Base-by-base conservation (phyloP, 148 eudicot species). In the Chenopodium berlandieri region DNA sequence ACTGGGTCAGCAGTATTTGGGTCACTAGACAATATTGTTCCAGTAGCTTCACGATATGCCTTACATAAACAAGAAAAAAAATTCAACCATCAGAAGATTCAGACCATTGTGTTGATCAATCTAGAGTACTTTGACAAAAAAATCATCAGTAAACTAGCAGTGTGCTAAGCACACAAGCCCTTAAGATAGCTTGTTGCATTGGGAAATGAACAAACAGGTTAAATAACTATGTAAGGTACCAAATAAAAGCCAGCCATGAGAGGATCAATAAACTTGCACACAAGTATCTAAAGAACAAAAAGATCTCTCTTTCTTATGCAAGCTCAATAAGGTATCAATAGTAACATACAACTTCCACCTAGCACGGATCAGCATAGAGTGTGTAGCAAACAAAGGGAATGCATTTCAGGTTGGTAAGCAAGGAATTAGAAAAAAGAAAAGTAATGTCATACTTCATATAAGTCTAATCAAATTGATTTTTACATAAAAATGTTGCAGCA, bases 11-110 rank as follows among this genome's bases (percentile, higher is more conserved):
- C 79, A 37, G 76, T 76, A 65, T 81, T 76, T 47, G 82, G 81
- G 44, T 86, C 83, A 32, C 81, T 85, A 75, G 89, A 40, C 46
- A 88, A 86, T 76, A 91, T 86, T 62, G 99, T 94, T 75, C 99
- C 99, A 72, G 94, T 94, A n/a, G 99, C 92, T 83, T 96, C 99
- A 69, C 99, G 94, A 81, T 89, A 88, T 5, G 99, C 98, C 99
- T 96, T 16, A 86, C 20, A 86, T 66, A 73, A 83, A 22, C 34
- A 50, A 30, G 47, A 44, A 30, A 32, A 63, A 62, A 65, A n/a
- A 31, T 4, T 76, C 37, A 27, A 58, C 63, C 62, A 40, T 62
- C 50, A 86, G 75, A 84, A 68, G 44, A 40, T 40, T 40, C 44
- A 40, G 44, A 40, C 20, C 30, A 23, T 58, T 1, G 7, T 16